A percentile compares a stretch with the other conserved stretches of the same genome.
Evolutionary conservation across 2,329 filamentous ascomycete species (phyloP).

Genomic region (Colletotrichum magnum): DNA sequence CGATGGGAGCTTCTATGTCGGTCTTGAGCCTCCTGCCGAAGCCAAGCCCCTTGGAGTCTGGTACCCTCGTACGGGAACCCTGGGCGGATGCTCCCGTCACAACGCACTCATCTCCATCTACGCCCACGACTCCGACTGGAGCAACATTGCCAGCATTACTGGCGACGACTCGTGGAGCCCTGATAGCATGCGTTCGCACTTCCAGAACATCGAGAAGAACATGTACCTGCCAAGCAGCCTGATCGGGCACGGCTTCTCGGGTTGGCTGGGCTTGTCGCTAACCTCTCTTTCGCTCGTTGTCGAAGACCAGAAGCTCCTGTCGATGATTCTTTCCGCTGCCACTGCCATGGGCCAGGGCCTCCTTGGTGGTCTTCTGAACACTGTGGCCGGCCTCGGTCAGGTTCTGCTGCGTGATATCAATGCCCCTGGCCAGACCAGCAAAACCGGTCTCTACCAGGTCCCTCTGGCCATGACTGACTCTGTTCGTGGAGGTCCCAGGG

Average conservation of each 20-base stretch:
- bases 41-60: constrained; percentile 44
- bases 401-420: constrained; percentile 48
- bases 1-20: constrained; percentile 51
- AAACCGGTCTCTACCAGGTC: constrained; percentile 22
- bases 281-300: constrained; percentile 29
- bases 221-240: constrained; percentile 59
- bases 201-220: constrained; percentile 69
- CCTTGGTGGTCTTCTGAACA: constrained; percentile 37
- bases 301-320: constrained; percentile 37
- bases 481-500: constrained; percentile 22
- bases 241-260: constrained; percentile 65
- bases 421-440: constrained; percentile 16
- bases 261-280: constrained; percentile 58
- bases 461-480: constrained; percentile 25
- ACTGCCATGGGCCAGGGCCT: constrained; percentile 47
- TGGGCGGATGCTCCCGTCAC: constrained; percentile 69
- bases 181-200: constrained; percentile 72
- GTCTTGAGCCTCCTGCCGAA: constrained; percentile 43
- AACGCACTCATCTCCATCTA: constrained; percentile 72
- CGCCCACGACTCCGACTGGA: constrained; percentile 72
- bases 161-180: constrained; percentile 72
- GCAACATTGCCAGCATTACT: constrained; percentile 69
- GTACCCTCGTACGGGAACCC: constrained; percentile 61
- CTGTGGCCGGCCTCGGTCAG: constrained; percentile 45
- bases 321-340: constrained; percentile 46